Evolutionary conservation across 257 asterid genomes (phyloP).

Genomic region (Cruciata laevipes): DNA sequence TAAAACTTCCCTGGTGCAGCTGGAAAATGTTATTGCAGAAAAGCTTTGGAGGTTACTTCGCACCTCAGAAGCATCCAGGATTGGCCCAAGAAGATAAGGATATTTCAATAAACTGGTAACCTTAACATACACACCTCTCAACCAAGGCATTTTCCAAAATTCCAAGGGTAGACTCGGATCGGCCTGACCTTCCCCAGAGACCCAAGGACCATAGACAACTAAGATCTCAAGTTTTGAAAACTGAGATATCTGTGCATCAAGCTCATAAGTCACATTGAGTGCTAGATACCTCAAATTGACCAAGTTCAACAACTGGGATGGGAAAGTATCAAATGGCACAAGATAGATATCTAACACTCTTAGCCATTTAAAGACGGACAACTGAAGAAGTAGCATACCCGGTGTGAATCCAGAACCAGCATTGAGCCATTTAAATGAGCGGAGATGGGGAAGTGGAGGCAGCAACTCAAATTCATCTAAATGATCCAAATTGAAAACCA

Average conservation of each 20-base stretch:
- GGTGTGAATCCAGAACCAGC: not conserved
- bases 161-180: not conserved
- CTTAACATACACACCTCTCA: conserved; percentile 21
- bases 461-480: not conserved
- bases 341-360: conserved; percentile 26
- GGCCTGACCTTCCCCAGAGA: too few relatives aligned
- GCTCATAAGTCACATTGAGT: conserved; percentile 7
- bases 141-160: conserved; percentile 18
- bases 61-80: not conserved
- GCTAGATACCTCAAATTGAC: not conserved
- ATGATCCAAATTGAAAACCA: conserved; percentile 15
- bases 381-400: not conserved
- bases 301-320: not conserved
- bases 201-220: conserved; percentile 23
- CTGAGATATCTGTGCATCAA: conserved; percentile 12
- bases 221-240: conserved; percentile 24
- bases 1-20: conserved; percentile 21
- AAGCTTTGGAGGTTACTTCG: conserved; percentile 22
- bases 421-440: not conserved
- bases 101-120: conserved; percentile 15
- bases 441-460: conserved; percentile 16
- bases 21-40: conserved; percentile 3
- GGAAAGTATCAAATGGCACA: conserved; percentile 13
- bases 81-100: conserved; percentile 4
- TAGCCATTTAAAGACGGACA: conserved; percentile 19